phyloP scores from a whole-genome alignment of 1,284 basidiomycete species.

The Hymenochaete sp. region DNA sequence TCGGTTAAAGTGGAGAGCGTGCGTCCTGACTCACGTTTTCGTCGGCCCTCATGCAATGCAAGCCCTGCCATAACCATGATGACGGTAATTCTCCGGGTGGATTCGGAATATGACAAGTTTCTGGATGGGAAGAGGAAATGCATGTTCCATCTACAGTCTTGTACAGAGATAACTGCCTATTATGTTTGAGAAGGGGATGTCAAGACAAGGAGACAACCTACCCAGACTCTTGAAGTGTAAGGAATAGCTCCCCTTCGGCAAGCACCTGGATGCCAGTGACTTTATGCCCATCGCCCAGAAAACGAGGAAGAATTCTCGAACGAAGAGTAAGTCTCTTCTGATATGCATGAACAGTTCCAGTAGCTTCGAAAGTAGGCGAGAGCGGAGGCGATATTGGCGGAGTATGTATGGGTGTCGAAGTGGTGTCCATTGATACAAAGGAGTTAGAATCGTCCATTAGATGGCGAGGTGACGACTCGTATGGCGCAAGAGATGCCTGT shows the following conservation, averaged over 20 bases:
- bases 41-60: conserved; percentile 32
- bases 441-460: conserved; percentile 12
- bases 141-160: conserved; percentile 22
- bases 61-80: conserved; percentile 32
- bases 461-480: neutral
- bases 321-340: conserved; percentile 30
- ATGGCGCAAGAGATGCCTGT: conserved; percentile 9
- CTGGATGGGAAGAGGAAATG: conserved; percentile 16
- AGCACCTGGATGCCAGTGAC: too few species aligned
- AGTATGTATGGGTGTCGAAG: too few species aligned
- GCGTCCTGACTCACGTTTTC: conserved; percentile 39
- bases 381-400: conserved; percentile 30
- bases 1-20: conserved; percentile 14
- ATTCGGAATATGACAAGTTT: neutral
- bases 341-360: conserved; percentile 6
- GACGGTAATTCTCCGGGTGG: conserved; percentile 7
- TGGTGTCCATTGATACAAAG: conserved; percentile 10
- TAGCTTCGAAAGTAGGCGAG: conserved; percentile 15
- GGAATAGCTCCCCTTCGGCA: conserved; percentile 36
- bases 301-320: conserved; percentile 46
- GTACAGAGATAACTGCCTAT: conserved; percentile 18
- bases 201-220: conserved; percentile 25
- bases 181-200: conserved; percentile 1
- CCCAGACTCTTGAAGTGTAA: conserved; percentile 50
- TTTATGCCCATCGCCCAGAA: conserved; percentile 30